Percentiles rank a stretch among this genome's conserved stretches.
phyloP scores from a whole-genome alignment of 2,329 filamentous ascomycete genomes.

The Talaromyces sp. region DNA sequence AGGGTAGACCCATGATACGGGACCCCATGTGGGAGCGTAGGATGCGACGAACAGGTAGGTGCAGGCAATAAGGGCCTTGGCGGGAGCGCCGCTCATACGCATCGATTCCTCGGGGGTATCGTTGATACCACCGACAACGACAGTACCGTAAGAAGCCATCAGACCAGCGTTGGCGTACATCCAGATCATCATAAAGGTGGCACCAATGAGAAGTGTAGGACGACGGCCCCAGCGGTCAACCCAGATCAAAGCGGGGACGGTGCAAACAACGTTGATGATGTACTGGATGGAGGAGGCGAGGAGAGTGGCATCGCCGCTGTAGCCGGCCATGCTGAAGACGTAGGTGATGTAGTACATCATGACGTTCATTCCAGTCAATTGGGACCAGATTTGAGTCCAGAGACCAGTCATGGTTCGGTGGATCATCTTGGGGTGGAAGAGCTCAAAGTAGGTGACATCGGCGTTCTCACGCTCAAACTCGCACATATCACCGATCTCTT shows the following conservation, averaged over 20 bases:
- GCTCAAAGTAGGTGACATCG: constrained; percentile 69
- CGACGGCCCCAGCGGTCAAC: constrained; percentile 76
- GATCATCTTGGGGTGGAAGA: constrained; percentile 71
- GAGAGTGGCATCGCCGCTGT: constrained; percentile 59
- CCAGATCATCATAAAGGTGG: constrained; percentile 60
- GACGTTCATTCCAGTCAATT: constrained; percentile 49
- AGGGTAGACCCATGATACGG: constrained; percentile 46
- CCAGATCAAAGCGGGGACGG: constrained; percentile 71
- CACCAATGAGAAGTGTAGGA: constrained; percentile 64
- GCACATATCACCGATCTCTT: constrained; percentile 71
- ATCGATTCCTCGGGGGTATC: constrained; percentile 19
- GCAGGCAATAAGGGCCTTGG: constrained; percentile 30
- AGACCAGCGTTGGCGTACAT: constrained; percentile 45
- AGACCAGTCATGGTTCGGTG: constrained; percentile 71
- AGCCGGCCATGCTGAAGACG: constrained; percentile 70
- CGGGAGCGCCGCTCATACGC: constrained; percentile 20
- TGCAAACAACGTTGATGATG: constrained; percentile 77
- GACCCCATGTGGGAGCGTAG: constrained; percentile 30
- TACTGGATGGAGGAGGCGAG: constrained; percentile 70
- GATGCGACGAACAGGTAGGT: constrained; percentile 33
- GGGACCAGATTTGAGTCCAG: constrained; percentile 73
- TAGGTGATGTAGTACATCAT: constrained; percentile 64
- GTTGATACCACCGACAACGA: constrained; percentile 9
- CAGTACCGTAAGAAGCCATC: constrained; percentile 29
- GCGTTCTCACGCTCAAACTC: constrained; percentile 72